These are phyloP conservation scores for Aspergillus indologenus DNA, from an alignment of 495 filamentous ascomycete species.

Conservation along the genomic window DNA sequence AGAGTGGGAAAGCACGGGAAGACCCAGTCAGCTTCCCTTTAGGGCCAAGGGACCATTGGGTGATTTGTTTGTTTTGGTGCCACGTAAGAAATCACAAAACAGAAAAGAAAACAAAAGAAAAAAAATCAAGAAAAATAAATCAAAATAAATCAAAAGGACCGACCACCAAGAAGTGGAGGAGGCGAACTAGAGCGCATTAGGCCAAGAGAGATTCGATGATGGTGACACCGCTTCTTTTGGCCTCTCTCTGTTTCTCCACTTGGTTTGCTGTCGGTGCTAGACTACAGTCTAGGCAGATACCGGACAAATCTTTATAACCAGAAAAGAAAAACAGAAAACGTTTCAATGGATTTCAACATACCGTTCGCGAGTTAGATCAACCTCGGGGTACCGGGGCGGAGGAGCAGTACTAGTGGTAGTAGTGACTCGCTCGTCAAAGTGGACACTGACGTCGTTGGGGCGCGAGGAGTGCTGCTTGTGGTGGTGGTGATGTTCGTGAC, in stretches of 20 bases:
- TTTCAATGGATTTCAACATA: slow-evolving; percentile 24
- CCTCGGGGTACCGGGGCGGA: slow-evolving; percentile 36
- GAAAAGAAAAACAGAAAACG: slow-evolving; percentile 16
- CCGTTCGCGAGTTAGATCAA: slow-evolving; percentile 56
- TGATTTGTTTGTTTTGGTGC: slow-evolving; percentile 29
- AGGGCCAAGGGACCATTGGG: not conserved
- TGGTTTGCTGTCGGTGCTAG: slow-evolving; percentile 5
- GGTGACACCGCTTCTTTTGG: slow-evolving; percentile 29
- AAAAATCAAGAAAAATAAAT: not conserved
- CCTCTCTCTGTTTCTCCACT: slow-evolving; percentile 26
- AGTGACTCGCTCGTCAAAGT: slow-evolving; percentile 19
- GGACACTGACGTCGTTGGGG: slow-evolving; percentile 16
- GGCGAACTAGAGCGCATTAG: slow-evolving; percentile 30
- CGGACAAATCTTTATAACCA: not conserved
- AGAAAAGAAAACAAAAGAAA: not conserved
- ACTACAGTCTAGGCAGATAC: not conserved
- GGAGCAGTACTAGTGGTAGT: not conserved
- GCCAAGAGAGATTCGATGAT: slow-evolving; percentile 21
- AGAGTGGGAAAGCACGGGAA: slow-evolving; percentile 9
- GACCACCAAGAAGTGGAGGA: slow-evolving; percentile 15
- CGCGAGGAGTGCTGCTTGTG: slow-evolving; percentile 12
- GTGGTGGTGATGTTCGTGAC: not conserved
- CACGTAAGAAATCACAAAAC: slow-evolving; percentile 33
- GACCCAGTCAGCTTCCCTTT: slow-evolving; percentile 23
- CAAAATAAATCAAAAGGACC: too few relatives aligned